Evolutionary conservation across 257 asterid genomes (phyloP).

Genomic region (Jacaranda copaia): DNA sequence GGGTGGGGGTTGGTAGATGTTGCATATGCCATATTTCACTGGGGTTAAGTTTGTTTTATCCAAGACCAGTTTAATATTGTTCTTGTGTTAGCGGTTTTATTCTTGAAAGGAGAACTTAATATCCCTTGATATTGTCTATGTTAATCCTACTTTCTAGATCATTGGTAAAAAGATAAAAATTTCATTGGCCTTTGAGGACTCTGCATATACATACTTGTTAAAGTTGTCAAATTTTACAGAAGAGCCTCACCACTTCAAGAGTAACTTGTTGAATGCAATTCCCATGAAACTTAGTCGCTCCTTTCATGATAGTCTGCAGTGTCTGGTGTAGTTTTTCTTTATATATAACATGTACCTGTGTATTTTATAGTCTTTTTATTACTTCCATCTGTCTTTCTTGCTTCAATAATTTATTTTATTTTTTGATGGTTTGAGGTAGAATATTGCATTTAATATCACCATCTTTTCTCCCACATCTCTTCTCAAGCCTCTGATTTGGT

Average conservation of each 20-base stretch:
- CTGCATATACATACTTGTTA: too few relatives aligned
- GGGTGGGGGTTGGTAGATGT: too few relatives aligned
- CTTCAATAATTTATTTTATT: constrained; percentile 4
- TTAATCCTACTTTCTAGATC: neutral
- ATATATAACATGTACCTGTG: neutral
- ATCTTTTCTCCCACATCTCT: constrained; percentile 20
- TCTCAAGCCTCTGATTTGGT: constrained; percentile 39
- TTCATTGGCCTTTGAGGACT: too few relatives aligned
- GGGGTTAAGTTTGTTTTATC: too few relatives aligned
- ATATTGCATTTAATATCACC: neutral
- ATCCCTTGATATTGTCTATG: neutral
- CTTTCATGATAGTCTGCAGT: neutral
- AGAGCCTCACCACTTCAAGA: neutral
- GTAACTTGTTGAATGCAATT: neutral
- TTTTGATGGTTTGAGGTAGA: constrained; percentile 11
- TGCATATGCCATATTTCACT: too few relatives aligned
- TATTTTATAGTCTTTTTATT: constrained; percentile 8
- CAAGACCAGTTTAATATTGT: neutral
- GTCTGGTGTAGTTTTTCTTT: neutral
- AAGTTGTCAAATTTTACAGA: neutral
- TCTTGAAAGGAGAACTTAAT: neutral
- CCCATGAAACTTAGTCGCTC: neutral
- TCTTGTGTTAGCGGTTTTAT: neutral
- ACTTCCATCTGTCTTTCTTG: neutral
- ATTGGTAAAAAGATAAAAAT: neutral